A percentile compares a stretch with the other conserved stretches of the same genome.
Conservation (phyloP, 2,329 filamentous ascomycete genomes). For the Atkinsonella texensis region DNA sequence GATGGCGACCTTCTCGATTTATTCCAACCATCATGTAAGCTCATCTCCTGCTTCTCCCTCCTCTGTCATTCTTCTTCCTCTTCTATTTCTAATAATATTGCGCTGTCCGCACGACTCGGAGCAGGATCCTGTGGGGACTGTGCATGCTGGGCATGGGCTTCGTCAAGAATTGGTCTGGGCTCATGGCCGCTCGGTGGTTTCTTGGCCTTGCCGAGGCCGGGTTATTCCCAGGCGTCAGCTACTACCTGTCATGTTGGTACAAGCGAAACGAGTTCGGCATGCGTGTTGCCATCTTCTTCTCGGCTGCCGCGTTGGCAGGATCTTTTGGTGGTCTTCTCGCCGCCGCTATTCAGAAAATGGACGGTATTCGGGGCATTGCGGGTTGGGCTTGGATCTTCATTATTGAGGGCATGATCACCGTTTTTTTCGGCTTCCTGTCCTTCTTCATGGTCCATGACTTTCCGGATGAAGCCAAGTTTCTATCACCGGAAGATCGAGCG, state of each 20-base stretch:
- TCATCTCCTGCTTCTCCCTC: no score
- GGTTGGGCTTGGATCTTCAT: constrained; percentile 60
- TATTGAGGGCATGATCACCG: constrained; percentile 57
- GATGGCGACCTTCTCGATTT: constrained; percentile 63
- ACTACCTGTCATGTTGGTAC: constrained; percentile 79
- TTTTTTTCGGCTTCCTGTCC: constrained; percentile 53
- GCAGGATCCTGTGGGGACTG: constrained; percentile 50
- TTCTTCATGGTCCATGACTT: constrained; percentile 80
- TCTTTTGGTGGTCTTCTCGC: constrained; percentile 67
- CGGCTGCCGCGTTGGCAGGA: constrained; percentile 65
- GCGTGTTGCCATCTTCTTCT: constrained; percentile 75
- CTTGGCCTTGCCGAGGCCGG: constrained; percentile 65
- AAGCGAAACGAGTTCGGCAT: constrained; percentile 66
- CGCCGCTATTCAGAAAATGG: constrained; percentile 58
- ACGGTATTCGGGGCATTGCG: constrained; percentile 43
- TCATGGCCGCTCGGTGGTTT: constrained; percentile 59
- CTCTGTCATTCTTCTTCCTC: neutral
- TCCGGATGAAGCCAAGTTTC: constrained; percentile 62
- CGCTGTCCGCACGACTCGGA: neutral
- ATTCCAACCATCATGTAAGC: constrained; percentile 68
- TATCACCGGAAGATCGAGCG: constrained; percentile 55
- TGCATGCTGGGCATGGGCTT: constrained; percentile 61
- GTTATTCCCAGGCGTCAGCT: constrained; percentile 65
- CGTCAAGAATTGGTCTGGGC: constrained; percentile 47
- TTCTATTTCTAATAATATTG: neutral